Evolutionary conservation across 192 early-diverging fungal genomes (phyloP), one percentile per base, ranked within the genome.

Genomic region (Coemansia sp.): DNA sequence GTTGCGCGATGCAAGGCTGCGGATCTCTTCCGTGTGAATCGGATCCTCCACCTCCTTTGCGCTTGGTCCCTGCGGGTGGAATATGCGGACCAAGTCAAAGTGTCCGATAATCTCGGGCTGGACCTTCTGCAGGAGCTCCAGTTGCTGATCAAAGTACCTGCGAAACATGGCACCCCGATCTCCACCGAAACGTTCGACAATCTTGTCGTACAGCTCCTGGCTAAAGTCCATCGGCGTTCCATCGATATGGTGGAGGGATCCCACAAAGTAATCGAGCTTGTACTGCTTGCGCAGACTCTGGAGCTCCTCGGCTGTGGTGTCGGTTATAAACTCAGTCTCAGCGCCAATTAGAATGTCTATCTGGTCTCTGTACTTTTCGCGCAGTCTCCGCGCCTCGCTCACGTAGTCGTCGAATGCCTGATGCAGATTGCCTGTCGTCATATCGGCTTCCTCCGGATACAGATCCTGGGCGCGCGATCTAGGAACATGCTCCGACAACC

Each of bases 401-500:
- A 92, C 69, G 67, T 91, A 99, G n/a, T 69, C 81, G 10, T 74
- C 71, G 72, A 91, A 99, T 26, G 79, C 85, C 11, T 52, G 61
- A 39, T 71, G 60, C 15, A 95, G 86, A 68, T 91, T 90, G 9
- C 68, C 54, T 0, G 90, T 80, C 13, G 90, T 86, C 70, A 92
- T 74, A 62, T 87, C 83, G 5, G 86, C 68, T 77, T 99, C 97
- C 80, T 99, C 97, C 5, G 95, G 95, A 70, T 99, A 99, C 62
- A 98, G 87, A 60, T 99, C 91, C 64, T 88, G 69, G 0, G 70
- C 16, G 4, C 88, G 81, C 50, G 86, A 88, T 32, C 97, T 87
- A 1, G 96, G 96, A 63, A 96, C 91, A 63, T 99, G 97, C 77
- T 99, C 97, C 0, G 93, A 91, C 9, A 99, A 85, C 3, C 95